These are phyloP conservation scores for Yamadazyma endophytica DNA, from an alignment of 805 yeast genomes.

Conservation along the genomic window DNA sequence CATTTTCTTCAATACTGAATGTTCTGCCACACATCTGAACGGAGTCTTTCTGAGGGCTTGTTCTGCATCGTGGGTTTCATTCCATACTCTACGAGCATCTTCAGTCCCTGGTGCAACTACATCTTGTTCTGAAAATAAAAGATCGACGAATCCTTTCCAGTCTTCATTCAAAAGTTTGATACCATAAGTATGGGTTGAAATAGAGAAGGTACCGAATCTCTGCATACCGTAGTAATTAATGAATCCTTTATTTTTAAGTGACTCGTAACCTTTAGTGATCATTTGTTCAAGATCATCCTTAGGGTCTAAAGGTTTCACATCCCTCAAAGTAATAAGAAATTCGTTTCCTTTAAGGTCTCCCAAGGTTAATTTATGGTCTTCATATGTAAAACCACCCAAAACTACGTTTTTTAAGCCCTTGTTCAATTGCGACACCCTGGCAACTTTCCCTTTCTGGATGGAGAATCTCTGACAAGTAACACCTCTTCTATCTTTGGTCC, in stretches of 20 bases:
- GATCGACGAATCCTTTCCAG: slow-evolving; percentile 76
- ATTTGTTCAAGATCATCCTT: slow-evolving; percentile 34
- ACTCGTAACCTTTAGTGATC: slow-evolving; percentile 49
- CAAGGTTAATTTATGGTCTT: slow-evolving; percentile 55
- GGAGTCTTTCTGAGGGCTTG: slow-evolving; percentile 78
- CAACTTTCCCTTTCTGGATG: slow-evolving; percentile 63
- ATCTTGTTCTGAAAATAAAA: slow-evolving; percentile 82
- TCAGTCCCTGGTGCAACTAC: slow-evolving; percentile 76
- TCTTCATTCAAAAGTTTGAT: slow-evolving; percentile 62
- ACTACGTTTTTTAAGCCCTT: slow-evolving; percentile 70
- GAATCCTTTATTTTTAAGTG: slow-evolving; percentile 68
- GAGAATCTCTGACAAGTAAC: slow-evolving; percentile 85
- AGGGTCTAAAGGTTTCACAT: slow-evolving; percentile 44
- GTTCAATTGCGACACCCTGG: slow-evolving; percentile 73
- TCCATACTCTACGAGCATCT: slow-evolving; percentile 83
- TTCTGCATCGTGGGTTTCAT: slow-evolving; percentile 60
- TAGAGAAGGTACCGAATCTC: slow-evolving; percentile 92
- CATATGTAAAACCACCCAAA: slow-evolving; percentile 75
- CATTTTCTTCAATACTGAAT: slow-evolving; percentile 60
- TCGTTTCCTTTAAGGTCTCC: slow-evolving; percentile 91
- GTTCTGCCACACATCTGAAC: slow-evolving; percentile 80
- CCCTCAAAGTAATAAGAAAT: slow-evolving; percentile 79
- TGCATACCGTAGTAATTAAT: slow-evolving; percentile 98
- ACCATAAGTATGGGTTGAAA: slow-evolving; percentile 88
- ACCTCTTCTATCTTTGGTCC: slow-evolving; percentile 96